Conservation (phyloP, 306 rosid genomes). For the Begonia fuchsioides region DNA sequence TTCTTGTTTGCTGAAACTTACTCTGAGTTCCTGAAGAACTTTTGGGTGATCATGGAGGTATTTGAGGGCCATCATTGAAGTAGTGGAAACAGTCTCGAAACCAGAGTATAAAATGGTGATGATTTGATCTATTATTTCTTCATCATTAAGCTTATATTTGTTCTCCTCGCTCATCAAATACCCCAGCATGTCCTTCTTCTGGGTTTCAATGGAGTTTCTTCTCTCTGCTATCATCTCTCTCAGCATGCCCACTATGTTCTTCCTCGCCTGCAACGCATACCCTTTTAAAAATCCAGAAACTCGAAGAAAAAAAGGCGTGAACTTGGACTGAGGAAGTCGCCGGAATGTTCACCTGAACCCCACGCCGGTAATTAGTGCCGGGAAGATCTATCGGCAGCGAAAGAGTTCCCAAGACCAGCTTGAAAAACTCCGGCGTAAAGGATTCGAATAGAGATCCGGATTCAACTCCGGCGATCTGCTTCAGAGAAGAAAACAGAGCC, state of each 20-base stretch:
- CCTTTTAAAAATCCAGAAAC: too few species aligned
- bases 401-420: slow-evolving; percentile 75
- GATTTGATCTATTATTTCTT: slow-evolving; percentile 71
- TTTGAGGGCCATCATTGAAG: slow-evolving; percentile 98
- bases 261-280: slow-evolving; percentile 55
- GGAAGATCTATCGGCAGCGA: slow-evolving; percentile 92
- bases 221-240: slow-evolving; percentile 47
- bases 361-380: slow-evolving; percentile 67
- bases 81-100: slow-evolving; percentile 92
- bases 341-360: slow-evolving; percentile 41
- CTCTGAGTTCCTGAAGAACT: slow-evolving; percentile 82
- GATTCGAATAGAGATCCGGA: slow-evolving; percentile 26
- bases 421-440: slow-evolving; percentile 69
- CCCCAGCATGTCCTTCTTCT: slow-evolving; percentile 68
- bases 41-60: slow-evolving; percentile 82
- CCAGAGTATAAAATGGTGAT: slow-evolving; percentile 82
- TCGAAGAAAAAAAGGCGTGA: too few species aligned
- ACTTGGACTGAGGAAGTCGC: too few species aligned
- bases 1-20: slow-evolving; percentile 21
- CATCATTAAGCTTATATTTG: slow-evolving; percentile 45
- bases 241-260: slow-evolving; percentile 47
- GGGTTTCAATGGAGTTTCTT: slow-evolving; percentile 37
- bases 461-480: slow-evolving; percentile 70
- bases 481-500: slow-evolving; percentile 69
- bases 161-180: slow-evolving; percentile 49